Conservation (phyloP, 2,329 filamentous ascomycete genomes). For the Pseudopyricularia javanii region DNA sequence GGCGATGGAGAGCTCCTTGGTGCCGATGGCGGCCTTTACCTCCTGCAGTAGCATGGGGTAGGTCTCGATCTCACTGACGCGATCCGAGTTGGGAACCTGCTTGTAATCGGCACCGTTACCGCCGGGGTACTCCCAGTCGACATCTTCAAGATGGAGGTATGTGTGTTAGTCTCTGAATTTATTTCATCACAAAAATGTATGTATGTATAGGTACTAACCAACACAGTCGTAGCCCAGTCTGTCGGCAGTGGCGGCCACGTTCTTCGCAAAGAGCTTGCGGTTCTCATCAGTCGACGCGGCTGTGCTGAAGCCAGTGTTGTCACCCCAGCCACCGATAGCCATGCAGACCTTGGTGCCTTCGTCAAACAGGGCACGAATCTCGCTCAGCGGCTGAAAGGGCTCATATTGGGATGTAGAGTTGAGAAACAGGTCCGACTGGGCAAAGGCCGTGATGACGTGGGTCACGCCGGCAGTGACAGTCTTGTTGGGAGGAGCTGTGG, state of each 20-base stretch:
- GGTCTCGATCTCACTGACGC: constrained; percentile 47
- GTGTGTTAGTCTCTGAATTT: neutral
- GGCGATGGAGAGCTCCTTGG: constrained; percentile 54
- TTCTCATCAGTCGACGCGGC: constrained; percentile 33
- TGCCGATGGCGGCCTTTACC: constrained; percentile 37
- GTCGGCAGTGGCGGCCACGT: constrained; percentile 40
- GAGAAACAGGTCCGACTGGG: constrained; percentile 34
- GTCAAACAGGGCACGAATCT: constrained; percentile 38
- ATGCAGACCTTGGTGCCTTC: constrained; percentile 46
- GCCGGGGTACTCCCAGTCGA: constrained; percentile 56
- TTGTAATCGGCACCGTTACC: constrained; percentile 65
- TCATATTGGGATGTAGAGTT: constrained; percentile 27
- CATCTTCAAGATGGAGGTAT: constrained; percentile 17
- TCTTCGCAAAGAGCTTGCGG: constrained; percentile 41
- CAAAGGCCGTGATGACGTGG: constrained; percentile 43
- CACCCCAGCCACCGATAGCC: constrained; percentile 55
- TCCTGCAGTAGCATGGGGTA: constrained; percentile 49
- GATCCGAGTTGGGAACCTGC: constrained; percentile 44
- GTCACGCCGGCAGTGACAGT: constrained; percentile 23
- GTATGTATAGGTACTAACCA: constrained; percentile 21
- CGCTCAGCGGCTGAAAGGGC: constrained; percentile 39
- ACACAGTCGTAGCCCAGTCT: constrained; percentile 48
- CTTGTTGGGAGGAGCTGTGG: constrained; percentile 5
- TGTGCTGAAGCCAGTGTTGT: constrained; percentile 40
- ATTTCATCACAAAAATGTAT: neutral